These are phyloP conservation scores for Eucalyptus cloeziana DNA, from an alignment of 345 rosid genomes.

Conservation along the genomic window DNA sequence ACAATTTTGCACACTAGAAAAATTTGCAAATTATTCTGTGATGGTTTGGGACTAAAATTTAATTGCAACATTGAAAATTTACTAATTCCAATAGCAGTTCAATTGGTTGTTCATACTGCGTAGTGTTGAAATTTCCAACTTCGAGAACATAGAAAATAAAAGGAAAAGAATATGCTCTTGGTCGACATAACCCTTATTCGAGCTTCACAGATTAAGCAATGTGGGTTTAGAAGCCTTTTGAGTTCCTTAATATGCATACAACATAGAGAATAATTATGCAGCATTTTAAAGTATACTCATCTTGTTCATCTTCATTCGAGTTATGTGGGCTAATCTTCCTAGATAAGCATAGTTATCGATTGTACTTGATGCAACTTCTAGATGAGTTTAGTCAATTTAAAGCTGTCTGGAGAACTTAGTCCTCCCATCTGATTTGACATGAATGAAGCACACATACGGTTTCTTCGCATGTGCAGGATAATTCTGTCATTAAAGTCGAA, in stretches of 20 bases:
- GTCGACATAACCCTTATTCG: background rate
- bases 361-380: background rate
- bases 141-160: background rate
- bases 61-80: background rate
- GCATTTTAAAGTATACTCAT: background rate
- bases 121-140: background rate
- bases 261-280: background rate
- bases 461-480: constrained; percentile 22
- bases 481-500: constrained; percentile 13
- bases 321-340: background rate
- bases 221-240: background rate
- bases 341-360: background rate
- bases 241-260: background rate
- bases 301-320: background rate
- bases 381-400: background rate
- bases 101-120: background rate
- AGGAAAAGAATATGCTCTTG: background rate
- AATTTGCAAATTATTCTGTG: background rate
- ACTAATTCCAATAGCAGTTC: background rate
- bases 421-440: background rate
- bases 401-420: background rate
- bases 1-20: background rate
- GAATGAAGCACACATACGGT: background rate
- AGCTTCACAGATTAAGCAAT: background rate
- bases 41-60: background rate